Conservation (phyloP, 371 early-diverging fungal species). For the Thermomucor indicae-seudaticae region DNA sequence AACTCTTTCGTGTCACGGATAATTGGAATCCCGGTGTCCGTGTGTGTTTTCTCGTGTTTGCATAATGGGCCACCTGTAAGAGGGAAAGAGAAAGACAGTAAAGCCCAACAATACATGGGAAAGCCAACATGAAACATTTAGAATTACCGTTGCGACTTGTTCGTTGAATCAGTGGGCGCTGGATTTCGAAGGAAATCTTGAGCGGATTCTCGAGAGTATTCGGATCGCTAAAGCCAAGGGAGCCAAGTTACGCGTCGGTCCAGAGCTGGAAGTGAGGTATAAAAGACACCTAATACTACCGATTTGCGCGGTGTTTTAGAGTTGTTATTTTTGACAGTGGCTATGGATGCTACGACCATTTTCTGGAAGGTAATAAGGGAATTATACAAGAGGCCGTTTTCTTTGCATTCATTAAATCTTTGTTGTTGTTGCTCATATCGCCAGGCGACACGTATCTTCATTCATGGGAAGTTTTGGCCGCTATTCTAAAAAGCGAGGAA, state of each 20-base stretch:
- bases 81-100: neutral
- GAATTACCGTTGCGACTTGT: conserved; percentile 79
- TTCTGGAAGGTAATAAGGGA: conserved; percentile 71
- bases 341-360: conserved; percentile 98
- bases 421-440: neutral
- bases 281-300: too few species aligned
- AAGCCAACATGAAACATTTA: conserved; percentile 7
- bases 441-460: conserved; percentile 89
- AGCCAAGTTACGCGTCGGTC: conserved; percentile 87
- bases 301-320: too few species aligned
- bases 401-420: neutral
- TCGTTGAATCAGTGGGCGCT: conserved; percentile 96
- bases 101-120: too few species aligned
- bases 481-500: conserved; percentile 64
- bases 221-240: conserved; percentile 76
- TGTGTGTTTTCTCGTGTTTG: too few species aligned
- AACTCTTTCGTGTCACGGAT: too few species aligned
- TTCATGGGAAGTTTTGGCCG: conserved; percentile 88
- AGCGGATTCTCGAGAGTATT: conserved; percentile 84
- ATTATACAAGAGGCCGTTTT: too few species aligned
- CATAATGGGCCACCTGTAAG: neutral
- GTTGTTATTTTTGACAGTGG: conserved; percentile 62
- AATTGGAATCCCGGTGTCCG: too few species aligned
- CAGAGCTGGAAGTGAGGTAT: conserved; percentile 95
- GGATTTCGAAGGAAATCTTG: conserved; percentile 91